Evolutionary conservation across 1,284 basidiomycete genomes (phyloP).

Genomic region (Volvariella volvacea): DNA sequence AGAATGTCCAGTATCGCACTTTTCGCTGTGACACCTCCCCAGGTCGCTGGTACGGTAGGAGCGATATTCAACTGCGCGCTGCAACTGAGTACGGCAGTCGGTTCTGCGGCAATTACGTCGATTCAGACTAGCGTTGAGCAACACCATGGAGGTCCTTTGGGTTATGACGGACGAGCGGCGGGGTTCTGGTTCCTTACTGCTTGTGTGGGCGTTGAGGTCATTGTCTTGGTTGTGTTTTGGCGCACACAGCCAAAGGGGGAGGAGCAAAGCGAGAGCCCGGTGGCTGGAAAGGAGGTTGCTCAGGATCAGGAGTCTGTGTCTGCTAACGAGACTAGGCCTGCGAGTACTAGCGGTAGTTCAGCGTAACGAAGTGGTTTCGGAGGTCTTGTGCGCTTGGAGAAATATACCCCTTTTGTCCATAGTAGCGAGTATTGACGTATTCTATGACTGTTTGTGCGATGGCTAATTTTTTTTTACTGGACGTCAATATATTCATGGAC

Average conservation of each 20-base stretch:
- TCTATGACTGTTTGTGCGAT: too few species aligned
- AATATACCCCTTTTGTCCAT: too few species aligned
- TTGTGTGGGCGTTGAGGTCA: conserved; percentile 17
- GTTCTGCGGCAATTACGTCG: conserved; percentile 34
- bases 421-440: too few species aligned
- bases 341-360: too few species aligned
- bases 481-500: too few species aligned
- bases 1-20: conserved; percentile 54
- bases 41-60: conserved; percentile 45
- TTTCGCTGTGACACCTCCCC: conserved; percentile 37
- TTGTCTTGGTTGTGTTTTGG: conserved; percentile 7
- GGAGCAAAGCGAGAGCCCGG: background rate
- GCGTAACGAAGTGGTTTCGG: too few species aligned
- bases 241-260: background rate
- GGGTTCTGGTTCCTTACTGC: conserved; percentile 46
- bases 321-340: too few species aligned
- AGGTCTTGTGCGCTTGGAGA: too few species aligned
- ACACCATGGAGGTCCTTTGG: conserved; percentile 19
- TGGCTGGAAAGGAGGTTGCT: background rate
- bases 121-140: conserved; percentile 40
- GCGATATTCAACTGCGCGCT: conserved; percentile 50
- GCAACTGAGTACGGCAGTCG: conserved; percentile 45
- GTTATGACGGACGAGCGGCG: conserved; percentile 35
- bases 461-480: too few species aligned
- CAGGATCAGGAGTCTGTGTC: too few species aligned